phyloP scores from a whole-genome alignment of 139 green algal genomes.

The Yamagishiella unicocca region DNA sequence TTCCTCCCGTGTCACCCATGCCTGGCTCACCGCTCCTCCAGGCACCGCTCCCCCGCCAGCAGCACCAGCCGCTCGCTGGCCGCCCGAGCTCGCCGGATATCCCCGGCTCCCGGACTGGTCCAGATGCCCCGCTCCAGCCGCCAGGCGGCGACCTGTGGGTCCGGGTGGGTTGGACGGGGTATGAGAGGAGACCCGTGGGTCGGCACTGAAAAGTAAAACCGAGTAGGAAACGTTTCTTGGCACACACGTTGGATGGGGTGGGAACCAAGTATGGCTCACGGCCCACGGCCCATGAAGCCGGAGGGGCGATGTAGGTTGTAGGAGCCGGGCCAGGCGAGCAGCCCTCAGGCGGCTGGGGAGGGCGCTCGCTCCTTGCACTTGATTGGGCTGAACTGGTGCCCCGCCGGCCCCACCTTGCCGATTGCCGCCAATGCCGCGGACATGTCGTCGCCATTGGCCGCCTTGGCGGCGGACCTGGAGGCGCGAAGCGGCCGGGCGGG shows the following conservation, averaged over 20 bases:
- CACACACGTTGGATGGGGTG: too few species aligned
- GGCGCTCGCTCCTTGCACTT: too few species aligned
- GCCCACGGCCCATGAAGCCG: too few species aligned
- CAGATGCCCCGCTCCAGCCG: conserved; percentile 88
- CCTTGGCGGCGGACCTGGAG: conserved; percentile 59
- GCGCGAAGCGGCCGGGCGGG: not conserved
- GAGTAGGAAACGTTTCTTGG: too few species aligned
- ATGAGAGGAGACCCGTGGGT: too few species aligned
- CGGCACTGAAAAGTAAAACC: too few species aligned
- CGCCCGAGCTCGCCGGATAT: conserved; percentile 75
- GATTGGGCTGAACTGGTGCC: too few species aligned
- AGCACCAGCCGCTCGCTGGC: conserved; percentile 81
- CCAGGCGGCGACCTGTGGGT: conserved; percentile 68
- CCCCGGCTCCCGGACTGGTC: conserved; percentile 64
- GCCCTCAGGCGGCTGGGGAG: too few species aligned
- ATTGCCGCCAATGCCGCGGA: conserved; percentile 71
- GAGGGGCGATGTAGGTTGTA: too few species aligned
- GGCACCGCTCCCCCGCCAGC: conserved; percentile 62
- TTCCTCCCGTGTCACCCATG: not conserved
- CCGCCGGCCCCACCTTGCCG: not conserved
- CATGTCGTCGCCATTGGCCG: conserved; percentile 58
- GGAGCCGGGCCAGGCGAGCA: too few species aligned
- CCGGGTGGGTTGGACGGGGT: not conserved
- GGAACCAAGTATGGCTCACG: too few species aligned
- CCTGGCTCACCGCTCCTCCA: conserved; percentile 55